Evolutionary conservation across 202 grass and related monocot species (phyloP).

Genomic region (Panicum virgatum): DNA sequence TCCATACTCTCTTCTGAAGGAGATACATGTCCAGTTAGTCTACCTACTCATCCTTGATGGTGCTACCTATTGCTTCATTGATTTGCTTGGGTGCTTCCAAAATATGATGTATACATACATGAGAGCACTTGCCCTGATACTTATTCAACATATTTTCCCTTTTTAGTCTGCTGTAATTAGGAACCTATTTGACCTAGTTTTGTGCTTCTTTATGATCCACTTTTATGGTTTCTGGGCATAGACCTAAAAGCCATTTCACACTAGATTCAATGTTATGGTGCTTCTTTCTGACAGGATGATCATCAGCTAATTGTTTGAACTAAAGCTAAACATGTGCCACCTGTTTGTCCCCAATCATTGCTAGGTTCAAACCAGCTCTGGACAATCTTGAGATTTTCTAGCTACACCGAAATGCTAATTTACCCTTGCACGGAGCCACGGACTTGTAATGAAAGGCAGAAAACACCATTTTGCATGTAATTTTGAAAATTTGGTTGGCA

Average conservation of each 20-base stretch:
- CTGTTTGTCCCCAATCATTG: not conserved
- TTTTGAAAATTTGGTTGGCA: constrained; percentile 6
- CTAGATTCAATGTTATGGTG: not conserved
- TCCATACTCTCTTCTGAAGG: constrained; percentile 88
- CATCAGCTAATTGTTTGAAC: not conserved
- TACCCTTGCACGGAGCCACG: constrained; percentile 12
- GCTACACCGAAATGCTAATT: constrained; percentile 8
- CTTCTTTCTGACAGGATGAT: not conserved
- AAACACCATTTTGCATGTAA: not conserved
- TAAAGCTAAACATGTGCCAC: constrained; percentile 5
- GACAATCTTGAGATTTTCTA: constrained; percentile 1
- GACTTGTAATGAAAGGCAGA: not conserved
- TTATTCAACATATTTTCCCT: not conserved
- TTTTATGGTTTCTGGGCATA: constrained; percentile 19
- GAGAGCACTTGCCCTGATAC: not conserved
- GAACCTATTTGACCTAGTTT: not conserved
- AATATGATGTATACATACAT: constrained; percentile 5
- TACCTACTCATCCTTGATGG: constrained; percentile 2
- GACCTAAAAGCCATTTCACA: not conserved
- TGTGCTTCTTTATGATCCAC: not conserved
- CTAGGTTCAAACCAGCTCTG: not conserved
- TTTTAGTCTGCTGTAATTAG: not conserved
- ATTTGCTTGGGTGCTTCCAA: constrained; percentile 6
- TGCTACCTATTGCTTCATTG: constrained; percentile 20
- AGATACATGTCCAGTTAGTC: constrained; percentile 84